A percentile compares a stretch with the other conserved stretches of the same genome.
Evolutionary conservation across 2,329 filamentous ascomycete genomes (phyloP).

Genomic region (Pyrenophora seminiperda): DNA sequence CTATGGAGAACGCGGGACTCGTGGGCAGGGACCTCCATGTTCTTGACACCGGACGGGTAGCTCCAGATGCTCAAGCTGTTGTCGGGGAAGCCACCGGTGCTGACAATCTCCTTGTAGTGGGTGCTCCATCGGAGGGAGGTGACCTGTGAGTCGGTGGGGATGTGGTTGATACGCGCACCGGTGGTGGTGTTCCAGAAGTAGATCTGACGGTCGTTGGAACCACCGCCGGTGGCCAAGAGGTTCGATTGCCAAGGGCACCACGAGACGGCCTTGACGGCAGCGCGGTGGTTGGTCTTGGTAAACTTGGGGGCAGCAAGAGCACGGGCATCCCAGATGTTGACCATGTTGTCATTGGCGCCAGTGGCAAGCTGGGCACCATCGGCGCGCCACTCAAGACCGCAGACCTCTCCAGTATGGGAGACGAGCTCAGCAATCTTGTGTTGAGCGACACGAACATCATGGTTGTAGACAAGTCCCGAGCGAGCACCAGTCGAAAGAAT

Average conservation of each 20-base stretch:
- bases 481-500: constrained; percentile 92
- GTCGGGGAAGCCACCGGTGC: constrained; percentile 97
- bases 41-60: constrained; percentile 95
- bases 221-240: constrained; percentile 87
- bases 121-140: constrained; percentile 96
- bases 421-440: constrained; percentile 98
- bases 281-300: constrained; percentile 99
- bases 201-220: constrained; percentile 95
- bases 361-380: constrained; percentile 97
- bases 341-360: constrained; percentile 97
- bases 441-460: constrained; percentile 95
- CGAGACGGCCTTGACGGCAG: constrained; percentile 94
- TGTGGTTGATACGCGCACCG: constrained; percentile 96
- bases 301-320: constrained; percentile 94
- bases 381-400: constrained; percentile 95
- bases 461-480: constrained; percentile 95
- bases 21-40: constrained; percentile 96
- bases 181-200: constrained; percentile 99
- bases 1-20: constrained; percentile 97
- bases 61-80: constrained; percentile 99
- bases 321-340: constrained; percentile 98
- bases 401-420: constrained; percentile 96
- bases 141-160: constrained; percentile 96
- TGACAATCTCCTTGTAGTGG: constrained; percentile 96
- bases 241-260: constrained; percentile 99